phyloP scores from a whole-genome alignment of 805 yeast genomes.

The Cyberlindnera sargentensis region DNA sequence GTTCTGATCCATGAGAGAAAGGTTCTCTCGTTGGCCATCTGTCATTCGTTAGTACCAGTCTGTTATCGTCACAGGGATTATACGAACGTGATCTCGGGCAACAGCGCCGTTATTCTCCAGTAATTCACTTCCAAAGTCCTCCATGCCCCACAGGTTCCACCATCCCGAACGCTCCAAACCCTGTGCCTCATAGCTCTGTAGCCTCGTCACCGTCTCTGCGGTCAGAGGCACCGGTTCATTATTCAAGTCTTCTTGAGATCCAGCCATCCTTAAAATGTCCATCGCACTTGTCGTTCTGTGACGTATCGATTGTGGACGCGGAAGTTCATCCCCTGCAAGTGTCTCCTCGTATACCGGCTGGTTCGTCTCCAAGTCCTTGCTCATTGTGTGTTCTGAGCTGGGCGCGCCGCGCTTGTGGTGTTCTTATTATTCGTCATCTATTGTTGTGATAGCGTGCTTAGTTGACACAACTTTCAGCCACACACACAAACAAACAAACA shows the following conservation, averaged over 20 bases:
- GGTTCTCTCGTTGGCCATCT: constrained; percentile 57
- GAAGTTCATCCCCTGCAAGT: too few species aligned
- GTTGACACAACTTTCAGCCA: too few species aligned
- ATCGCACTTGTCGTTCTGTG: too few species aligned
- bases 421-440: too few species aligned
- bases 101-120: constrained; percentile 51
- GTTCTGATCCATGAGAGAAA: constrained; percentile 61
- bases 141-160: constrained; percentile 12
- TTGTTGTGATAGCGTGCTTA: too few species aligned
- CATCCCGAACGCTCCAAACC: not conserved
- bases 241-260: not conserved
- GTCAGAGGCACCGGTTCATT: not conserved
- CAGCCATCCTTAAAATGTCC: not conserved
- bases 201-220: not conserved
- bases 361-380: too few species aligned
- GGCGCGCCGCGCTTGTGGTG: too few species aligned
- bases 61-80: constrained; percentile 2
- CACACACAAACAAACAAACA: too few species aligned
- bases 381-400: too few species aligned
- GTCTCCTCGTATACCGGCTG: too few species aligned
- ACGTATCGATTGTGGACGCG: too few species aligned
- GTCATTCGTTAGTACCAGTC: too few species aligned
- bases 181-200: not conserved
- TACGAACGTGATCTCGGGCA: constrained; percentile 46
- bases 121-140: constrained; percentile 28